phyloP scores from a whole-genome alignment of 192 early-diverging fungal genomes.

The Diversispora epigaea region DNA sequence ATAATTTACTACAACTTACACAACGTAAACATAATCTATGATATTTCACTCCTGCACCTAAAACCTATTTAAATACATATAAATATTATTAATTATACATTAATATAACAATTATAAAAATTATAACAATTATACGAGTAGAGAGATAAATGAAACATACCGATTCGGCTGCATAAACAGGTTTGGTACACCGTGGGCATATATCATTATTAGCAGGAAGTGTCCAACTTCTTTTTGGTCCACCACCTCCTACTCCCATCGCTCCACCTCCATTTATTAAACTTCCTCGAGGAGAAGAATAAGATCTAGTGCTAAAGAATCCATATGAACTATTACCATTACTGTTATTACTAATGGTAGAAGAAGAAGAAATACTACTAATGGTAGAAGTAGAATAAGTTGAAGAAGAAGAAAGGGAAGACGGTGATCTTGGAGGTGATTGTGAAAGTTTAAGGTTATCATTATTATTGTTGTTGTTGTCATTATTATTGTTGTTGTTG shows the following conservation, averaged over 20 bases:
- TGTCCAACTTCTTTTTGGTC: not conserved
- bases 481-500: not conserved
- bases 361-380: too few species aligned
- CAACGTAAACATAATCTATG: conserved; percentile 60
- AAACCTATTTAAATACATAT: conserved; percentile 30
- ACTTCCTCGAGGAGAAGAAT: not conserved
- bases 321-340: conserved; percentile 1
- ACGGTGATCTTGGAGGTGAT: conserved; percentile 19
- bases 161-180: conserved; percentile 60
- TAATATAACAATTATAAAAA: not conserved
- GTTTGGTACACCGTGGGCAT: conserved; percentile 55
- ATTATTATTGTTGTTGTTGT: not conserved
- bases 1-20: conserved; percentile 50
- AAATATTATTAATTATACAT: not conserved
- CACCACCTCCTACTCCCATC: not conserved
- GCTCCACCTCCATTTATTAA: too few species aligned
- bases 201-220: conserved; percentile 40
- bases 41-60: conserved; percentile 58
- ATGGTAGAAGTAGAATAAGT: not conserved
- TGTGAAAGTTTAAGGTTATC: not conserved
- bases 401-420: not conserved
- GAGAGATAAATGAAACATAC: conserved; percentile 32
- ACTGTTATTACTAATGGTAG: too few species aligned
- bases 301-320: conserved; percentile 14
- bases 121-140: not conserved